A percentile compares a stretch with the other conserved stretches of the same genome.
Evolutionary conservation across 768 basidiomycete genomes (phyloP).

Genomic region (Lactarius quietus): DNA sequence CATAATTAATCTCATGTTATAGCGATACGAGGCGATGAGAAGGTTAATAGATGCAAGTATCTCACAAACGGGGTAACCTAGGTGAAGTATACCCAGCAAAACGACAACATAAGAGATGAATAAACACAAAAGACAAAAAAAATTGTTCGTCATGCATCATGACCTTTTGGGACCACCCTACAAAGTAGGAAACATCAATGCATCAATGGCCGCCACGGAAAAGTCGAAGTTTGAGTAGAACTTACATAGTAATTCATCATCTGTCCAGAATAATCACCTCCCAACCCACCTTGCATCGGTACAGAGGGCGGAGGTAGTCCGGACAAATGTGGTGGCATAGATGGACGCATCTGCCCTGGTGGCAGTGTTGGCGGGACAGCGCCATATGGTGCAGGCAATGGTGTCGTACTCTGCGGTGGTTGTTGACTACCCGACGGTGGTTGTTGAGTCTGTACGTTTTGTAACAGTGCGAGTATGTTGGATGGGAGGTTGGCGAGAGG

Average conservation of each 20-base stretch:
- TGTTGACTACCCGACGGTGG: constrained; percentile 26
- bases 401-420: constrained; percentile 15
- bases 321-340: constrained; percentile 44
- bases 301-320: constrained; percentile 33
- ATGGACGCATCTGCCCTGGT: constrained; percentile 44
- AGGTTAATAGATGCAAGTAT: constrained; percentile 5
- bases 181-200: too few species aligned
- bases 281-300: constrained; percentile 24
- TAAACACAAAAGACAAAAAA: constrained; percentile 7
- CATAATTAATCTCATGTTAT: not conserved
- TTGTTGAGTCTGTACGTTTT: constrained; percentile 24
- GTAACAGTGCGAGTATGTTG: constrained; percentile 25
- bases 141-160: constrained; percentile 1
- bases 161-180: constrained; percentile 19
- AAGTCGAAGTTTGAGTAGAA: not conserved
- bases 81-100: constrained; percentile 9
- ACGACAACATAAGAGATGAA: constrained; percentile 15
- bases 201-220: not conserved
- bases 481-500: constrained; percentile 19
- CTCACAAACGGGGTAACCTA: constrained; percentile 8
- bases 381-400: constrained; percentile 16
- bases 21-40: not conserved
- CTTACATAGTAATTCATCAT: constrained; percentile 68
- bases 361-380: constrained; percentile 30
- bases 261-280: constrained; percentile 48